Conservation (phyloP, 139 green algal genomes). For the Auxenochlorella pyrenoidosa region DNA sequence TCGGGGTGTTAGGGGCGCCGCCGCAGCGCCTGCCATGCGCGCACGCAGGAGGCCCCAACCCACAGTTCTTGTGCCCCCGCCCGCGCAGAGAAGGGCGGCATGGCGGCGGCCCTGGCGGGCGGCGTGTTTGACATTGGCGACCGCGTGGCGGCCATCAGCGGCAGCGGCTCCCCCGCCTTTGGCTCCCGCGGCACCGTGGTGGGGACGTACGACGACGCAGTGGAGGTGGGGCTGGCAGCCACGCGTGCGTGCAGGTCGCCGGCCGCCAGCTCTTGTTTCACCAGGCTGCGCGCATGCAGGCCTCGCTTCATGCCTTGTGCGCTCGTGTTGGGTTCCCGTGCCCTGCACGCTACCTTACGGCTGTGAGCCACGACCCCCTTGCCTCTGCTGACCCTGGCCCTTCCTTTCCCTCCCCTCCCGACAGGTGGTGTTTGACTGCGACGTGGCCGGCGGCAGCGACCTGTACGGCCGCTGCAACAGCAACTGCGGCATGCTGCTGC, state of each 20-base stretch:
- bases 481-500: constrained; percentile 47
- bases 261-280: too few relatives aligned
- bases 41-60: constrained; percentile 6
- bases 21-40: too few relatives aligned
- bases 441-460: constrained; percentile 57
- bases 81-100: constrained; percentile 28
- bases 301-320: too few relatives aligned
- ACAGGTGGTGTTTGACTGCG: constrained; percentile 61
- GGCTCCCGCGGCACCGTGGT: constrained; percentile 74
- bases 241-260: too few relatives aligned
- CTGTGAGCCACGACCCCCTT: too few relatives aligned
- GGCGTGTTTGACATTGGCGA: constrained; percentile 87
- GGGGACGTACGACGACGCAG: constrained; percentile 69
- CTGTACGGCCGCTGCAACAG: constrained; percentile 55
- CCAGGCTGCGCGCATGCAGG: too few relatives aligned
- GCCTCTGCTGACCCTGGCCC: not conserved
- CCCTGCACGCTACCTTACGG: too few relatives aligned
- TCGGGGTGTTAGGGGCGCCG: too few relatives aligned
- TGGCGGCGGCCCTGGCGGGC: constrained; percentile 60
- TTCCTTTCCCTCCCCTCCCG: not conserved
- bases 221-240: constrained; percentile 64
- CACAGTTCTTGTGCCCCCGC: not conserved
- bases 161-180: constrained; percentile 71
- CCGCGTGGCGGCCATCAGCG: constrained; percentile 69
- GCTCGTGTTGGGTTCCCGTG: too few relatives aligned